Conservation (phyloP, 2,329 filamentous ascomycete species). For the Exserohilum rostratum region DNA sequence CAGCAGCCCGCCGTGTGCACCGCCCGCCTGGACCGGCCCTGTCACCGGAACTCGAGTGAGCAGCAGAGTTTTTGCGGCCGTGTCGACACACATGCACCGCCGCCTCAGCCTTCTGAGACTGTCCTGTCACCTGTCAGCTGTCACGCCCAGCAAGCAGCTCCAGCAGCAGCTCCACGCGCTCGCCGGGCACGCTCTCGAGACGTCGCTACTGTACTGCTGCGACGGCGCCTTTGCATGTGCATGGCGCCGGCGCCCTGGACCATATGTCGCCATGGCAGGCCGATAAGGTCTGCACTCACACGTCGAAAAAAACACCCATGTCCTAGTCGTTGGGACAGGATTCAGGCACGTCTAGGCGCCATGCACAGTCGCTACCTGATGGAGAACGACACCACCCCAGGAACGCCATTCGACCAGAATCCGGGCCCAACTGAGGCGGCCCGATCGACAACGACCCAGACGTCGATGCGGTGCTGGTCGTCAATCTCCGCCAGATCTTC, state of each 20-base stretch:
- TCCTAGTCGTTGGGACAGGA: background rate
- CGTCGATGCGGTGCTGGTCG: conserved; percentile 22
- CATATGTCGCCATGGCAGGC: background rate
- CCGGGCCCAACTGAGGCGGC: conserved; percentile 12
- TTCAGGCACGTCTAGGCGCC: conserved; percentile 13
- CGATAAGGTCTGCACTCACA: background rate
- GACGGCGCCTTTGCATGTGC: no score
- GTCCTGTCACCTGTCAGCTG: conserved; percentile 12
- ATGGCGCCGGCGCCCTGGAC: no score
- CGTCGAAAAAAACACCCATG: background rate
- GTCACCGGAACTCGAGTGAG: background rate
- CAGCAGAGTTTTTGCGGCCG: background rate
- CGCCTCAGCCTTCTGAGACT: background rate
- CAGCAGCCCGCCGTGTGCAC: background rate
- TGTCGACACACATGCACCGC: background rate
- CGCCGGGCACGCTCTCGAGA: no score
- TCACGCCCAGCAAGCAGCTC: conserved; percentile 9
- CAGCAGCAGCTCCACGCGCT: no score
- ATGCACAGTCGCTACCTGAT: conserved; percentile 17
- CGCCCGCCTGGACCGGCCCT: background rate
- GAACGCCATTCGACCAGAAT: conserved; percentile 1
- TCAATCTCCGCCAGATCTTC: conserved; percentile 11
- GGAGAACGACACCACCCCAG: conserved; percentile 16
- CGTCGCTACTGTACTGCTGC: no score
- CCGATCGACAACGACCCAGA: conserved; percentile 16